These are phyloP conservation scores for Talaromyces nanjingensis DNA, from an alignment of 495 filamentous ascomycete genomes.

Conservation along the genomic window DNA sequence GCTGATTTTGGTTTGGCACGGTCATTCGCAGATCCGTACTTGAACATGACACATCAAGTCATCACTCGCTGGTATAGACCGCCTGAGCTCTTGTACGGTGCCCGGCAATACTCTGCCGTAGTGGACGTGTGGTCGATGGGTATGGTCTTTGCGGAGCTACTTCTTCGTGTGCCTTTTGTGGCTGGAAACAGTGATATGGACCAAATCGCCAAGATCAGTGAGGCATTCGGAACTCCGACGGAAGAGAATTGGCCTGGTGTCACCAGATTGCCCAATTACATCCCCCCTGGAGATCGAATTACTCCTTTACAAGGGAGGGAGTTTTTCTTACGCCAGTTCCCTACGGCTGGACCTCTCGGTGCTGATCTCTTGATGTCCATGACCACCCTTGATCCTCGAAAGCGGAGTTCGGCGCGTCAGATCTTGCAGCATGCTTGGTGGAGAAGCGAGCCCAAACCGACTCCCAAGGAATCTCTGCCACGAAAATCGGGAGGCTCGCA, in stretches of 20 bases:
- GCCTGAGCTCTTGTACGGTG: slow-evolving; percentile 86
- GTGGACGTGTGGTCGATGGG: slow-evolving; percentile 97
- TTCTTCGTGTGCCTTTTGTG: slow-evolving; percentile 72
- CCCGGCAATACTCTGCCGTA: slow-evolving; percentile 77
- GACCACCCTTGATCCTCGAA: slow-evolving; percentile 76
- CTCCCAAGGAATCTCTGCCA: slow-evolving; percentile 76
- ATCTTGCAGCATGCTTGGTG: slow-evolving; percentile 85
- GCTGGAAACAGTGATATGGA: slow-evolving; percentile 75
- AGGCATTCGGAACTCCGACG: slow-evolving; percentile 81
- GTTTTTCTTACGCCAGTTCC: slow-evolving; percentile 64
- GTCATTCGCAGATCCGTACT: slow-evolving; percentile 79
- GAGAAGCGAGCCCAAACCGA: slow-evolving; percentile 73
- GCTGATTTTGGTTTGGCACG: slow-evolving; percentile 96
- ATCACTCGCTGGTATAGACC: slow-evolving; percentile 97
- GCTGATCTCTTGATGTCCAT: slow-evolving; percentile 84
- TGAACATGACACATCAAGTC: slow-evolving; percentile 85
- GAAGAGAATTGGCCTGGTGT: slow-evolving; percentile 97
- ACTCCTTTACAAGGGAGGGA: slow-evolving; percentile 59
- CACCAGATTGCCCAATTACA: slow-evolving; percentile 68
- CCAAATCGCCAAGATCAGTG: slow-evolving; percentile 71
- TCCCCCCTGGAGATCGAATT: slow-evolving; percentile 43
- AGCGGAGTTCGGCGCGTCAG: slow-evolving; percentile 65
- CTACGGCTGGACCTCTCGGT: slow-evolving; percentile 69
- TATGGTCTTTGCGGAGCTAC: slow-evolving; percentile 84
- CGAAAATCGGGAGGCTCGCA: slow-evolving; percentile 56